These are phyloP conservation scores for Cladophialophora chaetospira DNA, from an alignment of 2,329 filamentous ascomycete genomes.

Conservation along the genomic window DNA sequence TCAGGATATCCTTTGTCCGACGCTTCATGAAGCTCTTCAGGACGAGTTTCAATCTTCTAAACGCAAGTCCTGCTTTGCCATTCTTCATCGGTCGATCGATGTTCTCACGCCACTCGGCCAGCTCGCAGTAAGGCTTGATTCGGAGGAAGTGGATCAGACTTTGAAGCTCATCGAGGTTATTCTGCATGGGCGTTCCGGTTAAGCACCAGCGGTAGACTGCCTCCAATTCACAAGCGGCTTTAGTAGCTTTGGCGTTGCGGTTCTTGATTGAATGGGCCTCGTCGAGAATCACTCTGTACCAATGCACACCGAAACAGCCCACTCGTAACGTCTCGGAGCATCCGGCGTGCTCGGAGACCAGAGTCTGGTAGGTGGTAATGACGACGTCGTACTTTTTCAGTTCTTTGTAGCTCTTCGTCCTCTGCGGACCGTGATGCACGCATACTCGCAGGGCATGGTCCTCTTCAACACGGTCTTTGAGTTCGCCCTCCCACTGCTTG, in stretches of 20 bases:
- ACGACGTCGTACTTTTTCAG: slow-evolving; percentile 89
- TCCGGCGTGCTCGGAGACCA: slow-evolving; percentile 84
- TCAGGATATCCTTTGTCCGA: slow-evolving; percentile 96
- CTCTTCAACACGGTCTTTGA: slow-evolving; percentile 74
- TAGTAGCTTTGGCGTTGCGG: slow-evolving; percentile 90
- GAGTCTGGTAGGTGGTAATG: slow-evolving; percentile 93
- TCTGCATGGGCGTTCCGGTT: slow-evolving; percentile 96
- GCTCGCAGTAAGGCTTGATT: slow-evolving; percentile 86
- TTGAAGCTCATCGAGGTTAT: slow-evolving; percentile 94
- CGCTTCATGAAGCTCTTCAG: slow-evolving; percentile 96
- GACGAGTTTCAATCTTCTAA: slow-evolving; percentile 79
- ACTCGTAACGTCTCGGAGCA: slow-evolving; percentile 65
- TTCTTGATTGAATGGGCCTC: slow-evolving; percentile 99
- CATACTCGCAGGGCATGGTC: slow-evolving; percentile 75
- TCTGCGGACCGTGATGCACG: slow-evolving; percentile 85
- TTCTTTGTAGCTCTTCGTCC: slow-evolving; percentile 76
- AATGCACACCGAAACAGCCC: slow-evolving; percentile 87
- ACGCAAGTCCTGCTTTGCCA: slow-evolving; percentile 84
- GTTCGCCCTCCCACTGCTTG: slow-evolving; percentile 94
- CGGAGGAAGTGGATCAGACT: slow-evolving; percentile 89
- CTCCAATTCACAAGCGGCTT: slow-evolving; percentile 81
- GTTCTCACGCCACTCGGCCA: slow-evolving; percentile 84
- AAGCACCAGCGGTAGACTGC: slow-evolving; percentile 94
- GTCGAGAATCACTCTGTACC: slow-evolving; percentile 94
- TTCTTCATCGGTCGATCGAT: slow-evolving; percentile 90